These are phyloP conservation scores for Naematelia encephala DNA, from an alignment of 768 basidiomycete genomes.

Conservation along the genomic window DNA sequence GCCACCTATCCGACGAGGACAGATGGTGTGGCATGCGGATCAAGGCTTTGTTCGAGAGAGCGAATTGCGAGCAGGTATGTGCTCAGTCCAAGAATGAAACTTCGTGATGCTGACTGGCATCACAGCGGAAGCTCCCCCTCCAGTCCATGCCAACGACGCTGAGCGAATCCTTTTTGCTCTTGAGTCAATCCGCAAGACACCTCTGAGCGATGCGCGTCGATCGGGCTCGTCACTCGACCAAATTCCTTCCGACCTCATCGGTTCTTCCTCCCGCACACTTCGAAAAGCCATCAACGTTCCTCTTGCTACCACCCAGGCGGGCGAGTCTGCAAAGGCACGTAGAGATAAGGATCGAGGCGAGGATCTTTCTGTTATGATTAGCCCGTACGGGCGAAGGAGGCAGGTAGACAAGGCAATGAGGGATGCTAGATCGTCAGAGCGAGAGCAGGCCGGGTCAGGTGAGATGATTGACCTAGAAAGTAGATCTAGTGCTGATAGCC, in stretches of 20 bases:
- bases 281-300: constrained; percentile 42
- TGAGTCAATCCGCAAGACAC: constrained; percentile 40
- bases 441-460: background rate
- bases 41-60: constrained; percentile 42
- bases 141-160: constrained; percentile 34
- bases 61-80: constrained; percentile 32
- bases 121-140: constrained; percentile 21
- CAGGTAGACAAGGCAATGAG: constrained; percentile 28
- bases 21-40: constrained; percentile 40
- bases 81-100: background rate
- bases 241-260: constrained; percentile 18
- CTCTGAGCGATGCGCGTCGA: constrained; percentile 31
- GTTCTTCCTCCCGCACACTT: constrained; percentile 35
- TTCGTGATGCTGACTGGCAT: constrained; percentile 2
- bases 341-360: constrained; percentile 34
- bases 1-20: constrained; percentile 37
- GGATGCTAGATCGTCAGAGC: constrained; percentile 15
- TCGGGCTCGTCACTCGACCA: background rate
- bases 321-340: constrained; percentile 27
- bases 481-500: background rate
- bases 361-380: constrained; percentile 42
- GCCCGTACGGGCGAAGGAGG: constrained; percentile 41
- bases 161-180: constrained; percentile 43
- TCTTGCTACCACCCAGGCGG: constrained; percentile 39
- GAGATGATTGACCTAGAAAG: background rate